Evolutionary conservation across 2,329 filamentous ascomycete species (phyloP).

Genomic region (Fusarium sp.): DNA sequence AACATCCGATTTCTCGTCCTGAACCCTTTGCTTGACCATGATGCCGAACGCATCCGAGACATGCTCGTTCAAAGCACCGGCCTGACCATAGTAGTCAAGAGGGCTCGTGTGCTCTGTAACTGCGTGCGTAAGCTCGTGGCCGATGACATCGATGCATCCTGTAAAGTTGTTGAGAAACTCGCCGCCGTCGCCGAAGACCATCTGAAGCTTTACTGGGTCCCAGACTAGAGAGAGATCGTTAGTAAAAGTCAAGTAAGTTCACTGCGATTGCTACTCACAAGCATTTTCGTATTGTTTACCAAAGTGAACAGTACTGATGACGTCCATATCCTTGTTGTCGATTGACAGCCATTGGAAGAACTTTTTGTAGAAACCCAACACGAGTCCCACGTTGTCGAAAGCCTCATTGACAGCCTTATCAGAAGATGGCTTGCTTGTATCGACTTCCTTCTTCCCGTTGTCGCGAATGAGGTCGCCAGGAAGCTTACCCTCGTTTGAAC

Average conservation of each 20-base stretch:
- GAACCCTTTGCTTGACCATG: conserved; percentile 63
- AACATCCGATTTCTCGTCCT: conserved; percentile 53
- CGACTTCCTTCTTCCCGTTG: conserved; percentile 46
- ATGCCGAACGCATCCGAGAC: conserved; percentile 64
- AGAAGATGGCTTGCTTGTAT: conserved; percentile 16
- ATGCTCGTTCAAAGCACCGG: conserved; percentile 65
- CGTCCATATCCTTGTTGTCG: conserved; percentile 58
- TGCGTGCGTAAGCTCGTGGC: conserved; percentile 65
- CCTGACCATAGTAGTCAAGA: conserved; percentile 59
- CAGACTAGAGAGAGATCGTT: conserved; percentile 51
- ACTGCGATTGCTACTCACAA: conserved; percentile 44
- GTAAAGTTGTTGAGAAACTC: conserved; percentile 61
- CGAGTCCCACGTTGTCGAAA: conserved; percentile 59
- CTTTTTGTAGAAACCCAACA: conserved; percentile 59
- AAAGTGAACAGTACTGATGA: conserved; percentile 63
- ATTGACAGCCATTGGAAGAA: conserved; percentile 61
- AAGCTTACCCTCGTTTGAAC: conserved; percentile 47
- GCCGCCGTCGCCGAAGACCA: conserved; percentile 65
- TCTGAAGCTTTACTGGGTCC: conserved; percentile 57
- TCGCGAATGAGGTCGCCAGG: conserved; percentile 56
- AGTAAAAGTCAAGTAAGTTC: not conserved
- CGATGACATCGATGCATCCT: conserved; percentile 62
- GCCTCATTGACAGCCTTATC: conserved; percentile 58
- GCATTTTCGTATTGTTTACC: conserved; percentile 60
- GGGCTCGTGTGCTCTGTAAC: conserved; percentile 60